phyloP scores from a whole-genome alignment of 306 rosid genomes.

The Quercus gilva region DNA sequence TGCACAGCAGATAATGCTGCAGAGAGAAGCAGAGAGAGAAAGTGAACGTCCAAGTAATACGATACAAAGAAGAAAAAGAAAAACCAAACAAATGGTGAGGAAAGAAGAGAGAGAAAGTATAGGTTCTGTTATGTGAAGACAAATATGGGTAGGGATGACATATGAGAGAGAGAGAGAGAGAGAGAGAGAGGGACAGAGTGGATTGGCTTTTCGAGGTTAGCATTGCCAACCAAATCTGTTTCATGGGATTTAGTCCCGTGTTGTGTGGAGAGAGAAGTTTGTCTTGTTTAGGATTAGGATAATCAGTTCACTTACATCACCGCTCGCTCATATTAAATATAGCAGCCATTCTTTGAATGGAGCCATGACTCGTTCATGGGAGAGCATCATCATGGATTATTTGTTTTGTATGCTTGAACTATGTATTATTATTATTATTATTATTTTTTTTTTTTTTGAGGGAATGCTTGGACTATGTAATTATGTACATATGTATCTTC shows the following conservation, averaged over 20 bases:
- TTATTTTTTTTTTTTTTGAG: too few relatives aligned
- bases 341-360: too few relatives aligned
- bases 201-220: slow-evolving; percentile 33
- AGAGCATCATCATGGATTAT: too few relatives aligned
- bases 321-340: neutral
- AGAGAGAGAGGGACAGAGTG: slow-evolving; percentile 5
- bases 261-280: neutral
- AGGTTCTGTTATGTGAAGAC: neutral
- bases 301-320: neutral
- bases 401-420: too few relatives aligned
- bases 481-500: too few relatives aligned
- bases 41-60: neutral
- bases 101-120: neutral
- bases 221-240: slow-evolving; percentile 4
- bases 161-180: neutral
- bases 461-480: too few relatives aligned
- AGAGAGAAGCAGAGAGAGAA: neutral
- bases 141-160: slow-evolving; percentile 18
- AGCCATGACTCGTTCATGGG: neutral
- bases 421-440: neutral
- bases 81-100: neutral
- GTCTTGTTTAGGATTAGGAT: neutral
- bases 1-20: neutral
- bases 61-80: too few relatives aligned
- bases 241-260: neutral